Evolutionary conservation across 768 basidiomycete species (phyloP).

Genomic region (Trametes sanguinea): DNA sequence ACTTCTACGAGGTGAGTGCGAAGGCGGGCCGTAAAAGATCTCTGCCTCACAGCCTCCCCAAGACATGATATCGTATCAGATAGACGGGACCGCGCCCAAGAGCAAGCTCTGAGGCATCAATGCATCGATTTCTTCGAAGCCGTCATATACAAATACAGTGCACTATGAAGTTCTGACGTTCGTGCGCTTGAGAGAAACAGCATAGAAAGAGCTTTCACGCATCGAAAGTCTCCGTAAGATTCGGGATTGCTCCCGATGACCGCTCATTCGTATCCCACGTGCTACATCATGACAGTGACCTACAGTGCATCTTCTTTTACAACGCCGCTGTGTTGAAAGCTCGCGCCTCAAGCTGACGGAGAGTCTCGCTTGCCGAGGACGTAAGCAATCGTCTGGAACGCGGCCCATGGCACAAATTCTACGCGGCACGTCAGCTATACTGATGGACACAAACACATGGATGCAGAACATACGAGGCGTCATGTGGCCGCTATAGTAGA

Average conservation of each 20-base stretch:
- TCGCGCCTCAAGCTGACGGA: conserved; percentile 33
- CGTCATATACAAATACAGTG: too few species aligned
- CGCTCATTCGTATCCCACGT: too few species aligned
- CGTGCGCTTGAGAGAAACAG: too few species aligned
- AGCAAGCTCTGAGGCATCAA: background rate
- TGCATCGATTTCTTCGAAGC: too few species aligned
- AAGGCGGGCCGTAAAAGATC: too few species aligned
- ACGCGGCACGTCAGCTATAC: background rate
- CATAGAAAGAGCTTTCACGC: too few species aligned
- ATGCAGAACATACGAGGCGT: conserved; percentile 51
- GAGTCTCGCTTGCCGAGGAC: conserved; percentile 59
- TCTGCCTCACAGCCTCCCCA: too few species aligned
- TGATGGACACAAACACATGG: background rate
- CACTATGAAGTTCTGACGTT: too few species aligned
- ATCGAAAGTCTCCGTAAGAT: too few species aligned
- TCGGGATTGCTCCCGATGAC: too few species aligned
- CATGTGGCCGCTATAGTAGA: conserved; percentile 61
- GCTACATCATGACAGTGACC: background rate
- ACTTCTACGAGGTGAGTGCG: background rate
- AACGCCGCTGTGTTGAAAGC: too few species aligned
- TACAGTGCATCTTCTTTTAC: background rate
- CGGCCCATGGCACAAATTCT: conserved; percentile 48
- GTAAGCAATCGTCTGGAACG: conserved; percentile 68
- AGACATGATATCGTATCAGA: conserved; percentile 18
- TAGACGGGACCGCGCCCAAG: conserved; percentile 6